Evolutionary conservation across 208 protist genomes (phyloP).

Genomic region (Trypanosoma avium): DNA sequence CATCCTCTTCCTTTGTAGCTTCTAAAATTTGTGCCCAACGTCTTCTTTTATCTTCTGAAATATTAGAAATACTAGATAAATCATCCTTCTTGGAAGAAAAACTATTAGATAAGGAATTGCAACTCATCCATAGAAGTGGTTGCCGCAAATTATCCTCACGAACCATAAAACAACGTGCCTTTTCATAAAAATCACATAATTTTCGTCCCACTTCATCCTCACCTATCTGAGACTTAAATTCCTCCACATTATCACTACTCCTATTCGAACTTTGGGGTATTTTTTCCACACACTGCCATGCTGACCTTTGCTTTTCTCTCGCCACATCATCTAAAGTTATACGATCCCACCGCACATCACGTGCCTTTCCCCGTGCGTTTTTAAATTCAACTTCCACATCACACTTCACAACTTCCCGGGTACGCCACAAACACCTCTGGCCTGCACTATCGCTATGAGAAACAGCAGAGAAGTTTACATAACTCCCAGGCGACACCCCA

Average conservation of each 20-base stretch:
- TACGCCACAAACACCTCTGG: constrained; percentile 11
- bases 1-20: not conserved
- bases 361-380: not conserved
- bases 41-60: constrained; percentile 1
- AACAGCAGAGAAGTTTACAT: constrained; percentile 20
- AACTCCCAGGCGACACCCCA: not conserved
- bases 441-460: constrained; percentile 13
- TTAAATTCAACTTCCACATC: constrained; percentile 13
- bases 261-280: not conserved
- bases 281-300: not conserved
- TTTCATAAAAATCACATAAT: not conserved
- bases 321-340: constrained; percentile 21
- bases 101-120: too few species aligned
- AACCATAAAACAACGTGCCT: constrained; percentile 6
- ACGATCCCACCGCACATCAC: constrained; percentile 19
- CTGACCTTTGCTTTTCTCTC: constrained; percentile 1
- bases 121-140: too few species aligned
- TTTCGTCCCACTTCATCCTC: not conserved
- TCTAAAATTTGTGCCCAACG: constrained; percentile 13
- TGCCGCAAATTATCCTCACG: constrained; percentile 20
- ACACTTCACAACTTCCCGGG: constrained; percentile 10
- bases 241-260: not conserved
- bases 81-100: too few species aligned
- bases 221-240: not conserved
- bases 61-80: not conserved